These are phyloP conservation scores for Penicillium desertorum DNA, from an alignment of 495 filamentous ascomycete species.

Conservation along the genomic window DNA sequence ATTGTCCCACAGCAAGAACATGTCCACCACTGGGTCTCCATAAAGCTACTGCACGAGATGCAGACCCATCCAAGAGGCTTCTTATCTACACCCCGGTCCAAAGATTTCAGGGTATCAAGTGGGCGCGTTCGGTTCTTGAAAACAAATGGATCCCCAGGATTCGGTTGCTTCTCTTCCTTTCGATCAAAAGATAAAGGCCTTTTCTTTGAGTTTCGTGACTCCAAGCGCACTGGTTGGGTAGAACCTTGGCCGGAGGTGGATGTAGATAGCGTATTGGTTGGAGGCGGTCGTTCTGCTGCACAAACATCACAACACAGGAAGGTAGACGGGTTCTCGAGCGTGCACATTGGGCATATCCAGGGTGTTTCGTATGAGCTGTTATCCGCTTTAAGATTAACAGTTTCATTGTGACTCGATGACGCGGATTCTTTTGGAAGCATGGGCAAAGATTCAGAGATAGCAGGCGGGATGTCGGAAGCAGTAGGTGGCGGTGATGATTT, in stretches of 20 bases:
- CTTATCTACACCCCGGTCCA: constrained; percentile 42
- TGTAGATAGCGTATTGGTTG: constrained; percentile 24
- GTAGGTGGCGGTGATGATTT: constrained; percentile 24
- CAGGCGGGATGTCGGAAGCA: constrained; percentile 11
- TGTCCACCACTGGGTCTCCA: constrained; percentile 78
- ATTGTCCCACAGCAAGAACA: constrained; percentile 67
- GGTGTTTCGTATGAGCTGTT: constrained; percentile 36
- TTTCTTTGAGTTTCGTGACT: constrained; percentile 26
- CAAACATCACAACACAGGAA: constrained; percentile 80
- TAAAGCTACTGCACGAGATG: constrained; percentile 58
- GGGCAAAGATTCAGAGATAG: constrained; percentile 8
- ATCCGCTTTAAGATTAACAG: constrained; percentile 24
- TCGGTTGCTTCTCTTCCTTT: constrained; percentile 15
- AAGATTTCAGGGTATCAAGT: constrained; percentile 35
- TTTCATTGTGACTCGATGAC: constrained; percentile 3
- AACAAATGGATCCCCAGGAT: constrained; percentile 22
- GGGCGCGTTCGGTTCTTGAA: constrained; percentile 41
- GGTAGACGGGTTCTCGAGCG: constrained; percentile 71
- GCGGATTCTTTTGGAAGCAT: constrained; percentile 1
- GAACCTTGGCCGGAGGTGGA: constrained; percentile 5
- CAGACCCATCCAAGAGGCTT: constrained; percentile 68
- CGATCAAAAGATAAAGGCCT: constrained; percentile 15
- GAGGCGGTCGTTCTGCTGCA: constrained; percentile 58
- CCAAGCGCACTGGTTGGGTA: constrained; percentile 11
- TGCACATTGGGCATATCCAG: constrained; percentile 81